Percentiles rank a stretch among this genome's conserved stretches.
Conservation (phyloP, 108 stramenopile genomes). For the Nitzschia sp. region DNA sequence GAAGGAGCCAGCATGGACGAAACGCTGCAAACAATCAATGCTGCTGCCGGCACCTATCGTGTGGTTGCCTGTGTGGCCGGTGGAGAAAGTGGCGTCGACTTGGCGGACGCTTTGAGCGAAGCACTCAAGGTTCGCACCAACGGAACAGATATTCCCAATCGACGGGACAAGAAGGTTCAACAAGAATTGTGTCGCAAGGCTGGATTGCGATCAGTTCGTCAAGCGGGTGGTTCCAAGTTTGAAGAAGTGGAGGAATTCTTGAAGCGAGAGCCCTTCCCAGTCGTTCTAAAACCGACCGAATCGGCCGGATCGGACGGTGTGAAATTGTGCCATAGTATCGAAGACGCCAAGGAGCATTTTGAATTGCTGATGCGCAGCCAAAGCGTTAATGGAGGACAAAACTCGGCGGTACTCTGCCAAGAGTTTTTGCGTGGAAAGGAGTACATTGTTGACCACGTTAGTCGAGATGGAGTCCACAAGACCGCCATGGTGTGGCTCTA, state of each 20-base stretch:
- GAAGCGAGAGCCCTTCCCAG: slow-evolving; percentile 64
- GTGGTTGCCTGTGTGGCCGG: slow-evolving; percentile 75
- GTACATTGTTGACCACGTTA: slow-evolving; percentile 92
- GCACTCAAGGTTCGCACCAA: slow-evolving; percentile 79
- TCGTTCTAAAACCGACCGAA: slow-evolving; percentile 92
- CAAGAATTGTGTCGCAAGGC: slow-evolving; percentile 74
- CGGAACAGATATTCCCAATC: slow-evolving; percentile 78
- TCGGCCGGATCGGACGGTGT: slow-evolving; percentile 93
- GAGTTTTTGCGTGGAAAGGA: slow-evolving; percentile 91
- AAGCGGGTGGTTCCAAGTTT: slow-evolving; percentile 65
- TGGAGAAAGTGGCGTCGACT: slow-evolving; percentile 78
- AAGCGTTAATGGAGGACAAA: slow-evolving; percentile 85
- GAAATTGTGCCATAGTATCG: slow-evolving; percentile 80
- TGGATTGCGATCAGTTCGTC: slow-evolving; percentile 83
- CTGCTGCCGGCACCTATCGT: slow-evolving; percentile 44
- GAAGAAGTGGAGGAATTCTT: slow-evolving; percentile 80
- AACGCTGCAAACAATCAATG: slow-evolving; percentile 43
- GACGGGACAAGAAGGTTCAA: slow-evolving; percentile 91
- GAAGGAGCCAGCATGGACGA: slow-evolving; percentile 52
- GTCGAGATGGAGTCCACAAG: slow-evolving; percentile 89
- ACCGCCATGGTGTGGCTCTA: slow-evolving; percentile 92
- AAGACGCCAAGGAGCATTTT: slow-evolving; percentile 89
- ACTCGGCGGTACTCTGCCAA: slow-evolving; percentile 86
- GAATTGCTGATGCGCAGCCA: slow-evolving; percentile 71
- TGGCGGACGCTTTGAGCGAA: slow-evolving; percentile 71